Conservation (phyloP, 345 rosid genomes). For the Alliaria petiolata region DNA sequence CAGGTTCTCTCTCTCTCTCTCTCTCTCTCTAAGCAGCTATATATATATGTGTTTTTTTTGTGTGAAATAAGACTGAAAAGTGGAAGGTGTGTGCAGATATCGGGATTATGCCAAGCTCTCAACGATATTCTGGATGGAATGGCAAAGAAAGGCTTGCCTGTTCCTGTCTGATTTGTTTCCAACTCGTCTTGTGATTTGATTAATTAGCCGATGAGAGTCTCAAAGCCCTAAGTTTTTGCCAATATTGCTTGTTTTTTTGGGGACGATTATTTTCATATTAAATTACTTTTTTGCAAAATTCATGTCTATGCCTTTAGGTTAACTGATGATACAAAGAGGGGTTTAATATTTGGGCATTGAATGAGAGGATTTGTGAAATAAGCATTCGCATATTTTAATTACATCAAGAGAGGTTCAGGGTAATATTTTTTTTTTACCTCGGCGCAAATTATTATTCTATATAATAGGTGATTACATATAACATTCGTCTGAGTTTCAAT, state of each 20-base stretch:
- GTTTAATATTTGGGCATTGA: background rate
- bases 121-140: conserved; percentile 86
- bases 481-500: too few relatives aligned
- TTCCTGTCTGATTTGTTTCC: conserved; percentile 63
- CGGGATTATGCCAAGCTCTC: conserved; percentile 87
- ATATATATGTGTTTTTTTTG: background rate
- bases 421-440: too few relatives aligned
- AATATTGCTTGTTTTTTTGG: conserved; percentile 1
- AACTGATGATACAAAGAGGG: conserved; percentile 3
- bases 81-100: conserved; percentile 52
- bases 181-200: too few relatives aligned
- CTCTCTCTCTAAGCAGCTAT: background rate
- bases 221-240: conserved; percentile 20
- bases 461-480: too few relatives aligned
- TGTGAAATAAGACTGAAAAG: background rate
- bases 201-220: conserved; percentile 3
- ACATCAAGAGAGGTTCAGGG: background rate
- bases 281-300: background rate
- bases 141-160: conserved; percentile 84
- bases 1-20: conserved; percentile 48
- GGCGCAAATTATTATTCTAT: background rate
- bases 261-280: background rate
- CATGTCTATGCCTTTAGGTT: conserved; percentile 12
- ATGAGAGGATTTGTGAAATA: background rate
- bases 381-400: background rate